Base-by-base conservation (phyloP, 2,329 filamentous ascomycete species). In the Cercospora sp. region DNA sequence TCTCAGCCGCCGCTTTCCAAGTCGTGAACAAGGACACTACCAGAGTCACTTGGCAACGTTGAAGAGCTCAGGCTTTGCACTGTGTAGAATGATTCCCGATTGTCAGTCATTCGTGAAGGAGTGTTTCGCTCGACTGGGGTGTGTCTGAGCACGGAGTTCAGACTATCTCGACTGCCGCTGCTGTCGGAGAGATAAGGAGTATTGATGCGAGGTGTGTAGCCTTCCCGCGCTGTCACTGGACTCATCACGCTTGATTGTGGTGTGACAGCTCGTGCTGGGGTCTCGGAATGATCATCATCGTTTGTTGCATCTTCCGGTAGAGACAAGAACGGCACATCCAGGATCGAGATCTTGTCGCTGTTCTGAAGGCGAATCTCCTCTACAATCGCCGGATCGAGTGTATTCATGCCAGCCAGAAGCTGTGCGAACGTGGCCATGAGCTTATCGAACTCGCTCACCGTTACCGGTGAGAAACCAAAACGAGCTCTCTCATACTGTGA, bases 371-470 rank as follows among this genome's bases (percentile, higher is more conserved):
- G 73, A n/a, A 78, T 77, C 51, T 78, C 73, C 8, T 74, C 80
- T 20, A 92, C 76, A 4, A 88, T 77, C 0, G 81, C 80, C 0
- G 86, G 81, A 67, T 90, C 83, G 3, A 92, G 81, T 0, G 87
- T 84, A 30, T 83, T 70, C 91, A 98, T 96, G 18, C 85, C 86
- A 63, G 91, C 87, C 13, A 98, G 82, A 0, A 98, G 82, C 63
- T 91, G 88, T 1, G 94, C 91, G 79, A 98, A 97, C 28, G 91
- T 84, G 66, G 89, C 86, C 93, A 97, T 97, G 31, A 97, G 82
- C 23, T 85, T 81, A 42, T 91, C 86, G 77, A 99, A 98, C 62
- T 90, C 86, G 0, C 80, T 75, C 72, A 94, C 90, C 2, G 87
- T 86, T 3, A 97, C 82, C 0, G 90, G 86, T 5, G 83, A 82